Evolutionary conservation across 106 monocot genomes (phyloP), one percentile per base, ranked within the genome.

Genomic region (Apostasia ramifera): DNA sequence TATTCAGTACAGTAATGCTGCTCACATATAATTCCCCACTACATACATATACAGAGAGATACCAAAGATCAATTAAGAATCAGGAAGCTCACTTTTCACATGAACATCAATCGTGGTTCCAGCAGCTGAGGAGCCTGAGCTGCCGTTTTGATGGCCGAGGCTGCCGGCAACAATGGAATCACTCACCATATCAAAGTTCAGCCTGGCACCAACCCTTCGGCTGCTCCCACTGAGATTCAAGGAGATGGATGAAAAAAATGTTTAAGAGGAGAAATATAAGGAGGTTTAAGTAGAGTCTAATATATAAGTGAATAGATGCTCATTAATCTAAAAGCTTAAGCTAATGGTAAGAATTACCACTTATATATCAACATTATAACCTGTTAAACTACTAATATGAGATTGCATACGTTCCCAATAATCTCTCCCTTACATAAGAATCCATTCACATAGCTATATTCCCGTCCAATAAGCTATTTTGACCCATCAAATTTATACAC

Each of bases 111-210:
- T 13, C 6, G 62, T 40, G 40, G 52, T 52, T 8, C 52, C 52
- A 52, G 59, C 44, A 44, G 62, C 62, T 3, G 44, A 43, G 44
- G 62, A 62, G 40, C 40, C 59, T 2, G 59, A 59, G 62, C 62
- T 62, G 10, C 62, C 62, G 45, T 62, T 62, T n/a, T 44, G 62
- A 62, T 42, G 71, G 7, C 13, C 71, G 47, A 71, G 61, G 50
- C 71, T 71, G 5, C 71, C 71, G 10, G 61, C 71, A 2, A 71
- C 71, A 1, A 71, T 49, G 2, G 71, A 71, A 13, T 71, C 71
- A 47, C 71, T 71, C 59, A 71, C 61, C 50, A 71, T 5, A 51
- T 71, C 71, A 51, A 59, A 61, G 61, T 61, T 71, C 47, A 71
- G 61, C 13, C 50, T 61, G 10, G 44, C 62, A 44, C 62, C 62